These are phyloP conservation scores for Gossypium bickii DNA, from an alignment of 345 rosid species.

Conservation along the genomic window DNA sequence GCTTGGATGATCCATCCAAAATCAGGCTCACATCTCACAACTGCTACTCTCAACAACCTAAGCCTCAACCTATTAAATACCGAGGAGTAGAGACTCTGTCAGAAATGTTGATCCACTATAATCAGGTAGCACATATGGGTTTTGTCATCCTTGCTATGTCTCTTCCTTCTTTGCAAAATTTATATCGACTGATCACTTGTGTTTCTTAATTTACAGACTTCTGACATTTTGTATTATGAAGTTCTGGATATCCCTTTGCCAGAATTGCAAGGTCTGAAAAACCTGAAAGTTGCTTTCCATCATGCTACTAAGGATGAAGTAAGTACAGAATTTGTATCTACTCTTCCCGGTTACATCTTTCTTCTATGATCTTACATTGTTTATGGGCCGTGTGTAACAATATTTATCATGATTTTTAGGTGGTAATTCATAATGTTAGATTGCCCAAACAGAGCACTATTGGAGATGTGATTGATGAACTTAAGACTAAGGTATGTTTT, in stretches of 20 bases:
- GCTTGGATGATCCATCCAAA: constrained; percentile 83
- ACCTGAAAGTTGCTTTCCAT: constrained; percentile 87
- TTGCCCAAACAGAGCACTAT: constrained; percentile 37
- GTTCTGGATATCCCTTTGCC: constrained; percentile 23
- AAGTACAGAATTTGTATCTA: constrained; percentile 26
- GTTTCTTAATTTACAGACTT: constrained; percentile 49
- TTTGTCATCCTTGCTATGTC: constrained; percentile 3
- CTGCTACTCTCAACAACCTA: constrained; percentile 98
- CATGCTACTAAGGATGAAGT: constrained; percentile 84
- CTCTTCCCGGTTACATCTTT: constrained; percentile 2
- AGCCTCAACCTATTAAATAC: constrained; percentile 88
- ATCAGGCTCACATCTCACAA: constrained; percentile 94
- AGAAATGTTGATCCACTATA: constrained; percentile 91
- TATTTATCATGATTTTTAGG: constrained; percentile 35
- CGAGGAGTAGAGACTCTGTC: constrained; percentile 81
- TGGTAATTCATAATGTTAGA: constrained; percentile 26
- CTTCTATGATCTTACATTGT: background rate
- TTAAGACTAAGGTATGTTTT: constrained; percentile 64
- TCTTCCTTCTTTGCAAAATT: background rate
- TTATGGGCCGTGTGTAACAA: constrained; percentile 3
- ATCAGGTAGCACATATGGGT: constrained; percentile 53
- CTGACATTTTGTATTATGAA: constrained; percentile 38
- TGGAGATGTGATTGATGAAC: constrained; percentile 84
- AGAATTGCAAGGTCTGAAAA: constrained; percentile 89
- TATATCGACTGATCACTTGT: constrained; percentile 14